Evolutionary conservation across 2,329 filamentous ascomycete genomes (phyloP).

Genomic region (Tolypocladium cylindrosporum): DNA sequence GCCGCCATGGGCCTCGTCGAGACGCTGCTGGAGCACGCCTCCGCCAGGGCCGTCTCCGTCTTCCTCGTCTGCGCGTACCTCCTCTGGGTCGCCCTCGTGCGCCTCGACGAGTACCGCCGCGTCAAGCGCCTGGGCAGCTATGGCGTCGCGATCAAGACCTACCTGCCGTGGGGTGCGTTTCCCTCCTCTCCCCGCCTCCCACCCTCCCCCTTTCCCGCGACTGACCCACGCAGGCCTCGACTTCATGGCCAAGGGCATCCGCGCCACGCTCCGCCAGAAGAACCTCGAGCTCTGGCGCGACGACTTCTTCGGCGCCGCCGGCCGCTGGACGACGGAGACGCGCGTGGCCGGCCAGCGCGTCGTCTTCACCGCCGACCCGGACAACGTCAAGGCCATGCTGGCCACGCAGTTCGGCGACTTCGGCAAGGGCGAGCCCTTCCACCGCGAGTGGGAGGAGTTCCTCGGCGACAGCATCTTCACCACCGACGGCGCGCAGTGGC

Average conservation of each 20-base stretch:
- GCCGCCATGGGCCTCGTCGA: conserved; percentile 41
- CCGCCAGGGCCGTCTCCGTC: conserved; percentile 27
- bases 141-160: conserved; percentile 24
- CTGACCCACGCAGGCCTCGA: conserved; percentile 41
- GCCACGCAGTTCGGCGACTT: conserved; percentile 77
- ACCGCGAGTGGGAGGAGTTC: conserved; percentile 65
- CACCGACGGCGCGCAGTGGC: conserved; percentile 73
- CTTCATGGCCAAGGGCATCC: conserved; percentile 48
- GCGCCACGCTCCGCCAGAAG: conserved; percentile 38
- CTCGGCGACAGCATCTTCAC: conserved; percentile 67
- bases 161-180: conserved; percentile 35
- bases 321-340: conserved; percentile 50
- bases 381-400: conserved; percentile 83
- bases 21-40: conserved; percentile 31
- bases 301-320: conserved; percentile 32
- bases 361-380: conserved; percentile 70
- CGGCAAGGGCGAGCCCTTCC: conserved; percentile 70
- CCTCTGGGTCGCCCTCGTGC: conserved; percentile 24
- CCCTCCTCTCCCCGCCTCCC: neutral
- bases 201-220: neutral
- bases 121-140: conserved; percentile 36
- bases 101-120: conserved; percentile 31
- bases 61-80: conserved; percentile 26
- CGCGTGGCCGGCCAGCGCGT: conserved; percentile 46
- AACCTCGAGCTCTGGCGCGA: conserved; percentile 53